Percentiles rank a stretch among this genome's conserved stretches.
These are phyloP conservation scores for Biscutella laevigata DNA, from an alignment of 441 rosid species.

Conservation along the genomic window DNA sequence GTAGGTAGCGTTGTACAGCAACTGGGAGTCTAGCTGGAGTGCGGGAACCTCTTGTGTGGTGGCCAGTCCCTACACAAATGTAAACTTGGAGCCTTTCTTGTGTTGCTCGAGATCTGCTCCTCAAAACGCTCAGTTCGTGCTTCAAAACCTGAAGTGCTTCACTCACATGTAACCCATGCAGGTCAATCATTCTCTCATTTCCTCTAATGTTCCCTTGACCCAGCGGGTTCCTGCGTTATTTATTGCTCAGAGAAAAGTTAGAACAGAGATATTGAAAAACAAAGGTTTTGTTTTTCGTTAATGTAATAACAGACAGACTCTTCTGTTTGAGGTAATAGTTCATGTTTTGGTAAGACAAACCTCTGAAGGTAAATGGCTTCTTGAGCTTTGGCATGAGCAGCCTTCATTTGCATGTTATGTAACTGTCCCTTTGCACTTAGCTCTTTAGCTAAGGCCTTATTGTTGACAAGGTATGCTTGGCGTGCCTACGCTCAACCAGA, in stretches of 20 bases:
- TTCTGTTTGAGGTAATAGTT: neutral
- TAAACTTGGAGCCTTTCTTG: conserved; percentile 80
- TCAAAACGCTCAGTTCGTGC: conserved; percentile 64
- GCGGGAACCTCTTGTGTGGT: conserved; percentile 82
- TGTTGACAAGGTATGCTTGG: conserved; percentile 80
- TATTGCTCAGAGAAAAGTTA: conserved; percentile 14
- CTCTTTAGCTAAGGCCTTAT: conserved; percentile 87
- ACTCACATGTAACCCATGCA: conserved; percentile 83
- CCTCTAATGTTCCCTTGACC: conserved; percentile 59
- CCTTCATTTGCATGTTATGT: conserved; percentile 91
- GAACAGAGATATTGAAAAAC: conserved; percentile 6
- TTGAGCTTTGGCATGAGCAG: conserved; percentile 91
- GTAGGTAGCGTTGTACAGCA: conserved; percentile 80
- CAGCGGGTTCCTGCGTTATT: conserved; percentile 57
- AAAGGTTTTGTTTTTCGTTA: neutral
- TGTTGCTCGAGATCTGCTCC: conserved; percentile 65
- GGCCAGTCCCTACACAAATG: conserved; percentile 94
- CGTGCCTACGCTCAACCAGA: conserved; percentile 53
- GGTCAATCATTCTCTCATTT: conserved; percentile 83
- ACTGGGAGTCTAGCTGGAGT: conserved; percentile 88
- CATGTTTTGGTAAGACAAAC: conserved; percentile 44
- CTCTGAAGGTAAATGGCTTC: conserved; percentile 87
- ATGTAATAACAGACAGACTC: neutral
- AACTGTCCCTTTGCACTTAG: conserved; percentile 85
- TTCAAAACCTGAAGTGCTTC: conserved; percentile 83